phyloP scores from a whole-genome alignment of 257 asterid genomes.

The Oldenlandia corymbosa region DNA sequence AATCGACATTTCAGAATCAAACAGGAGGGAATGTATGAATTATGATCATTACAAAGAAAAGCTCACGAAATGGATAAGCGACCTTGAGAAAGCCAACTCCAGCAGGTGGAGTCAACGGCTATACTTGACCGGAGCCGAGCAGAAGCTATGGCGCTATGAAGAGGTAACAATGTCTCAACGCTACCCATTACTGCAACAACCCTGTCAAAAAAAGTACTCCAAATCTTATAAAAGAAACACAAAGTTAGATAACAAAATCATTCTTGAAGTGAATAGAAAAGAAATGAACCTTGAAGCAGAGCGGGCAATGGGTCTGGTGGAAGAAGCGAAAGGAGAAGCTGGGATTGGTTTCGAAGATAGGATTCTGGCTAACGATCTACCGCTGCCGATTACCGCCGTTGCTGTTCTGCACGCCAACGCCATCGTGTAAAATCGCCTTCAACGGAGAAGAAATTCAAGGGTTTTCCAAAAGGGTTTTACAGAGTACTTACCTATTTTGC shows the following conservation, averaged over 20 bases:
- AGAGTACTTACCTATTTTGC: background rate
- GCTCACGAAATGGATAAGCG: background rate
- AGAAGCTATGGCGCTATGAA: conserved; percentile 51
- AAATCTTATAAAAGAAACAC: background rate
- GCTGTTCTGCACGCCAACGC: conserved; percentile 43
- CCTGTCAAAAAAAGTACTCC: conserved; percentile 17
- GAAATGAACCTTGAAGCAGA: conserved; percentile 32
- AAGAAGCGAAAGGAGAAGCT: conserved; percentile 25
- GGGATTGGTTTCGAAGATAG: conserved; percentile 26
- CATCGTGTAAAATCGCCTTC: conserved; percentile 5
- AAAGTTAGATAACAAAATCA: background rate
- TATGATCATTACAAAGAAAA: background rate
- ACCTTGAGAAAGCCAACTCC: conserved; percentile 66
- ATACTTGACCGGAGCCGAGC: conserved; percentile 55
- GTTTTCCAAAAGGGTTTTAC: conserved; percentile 1
- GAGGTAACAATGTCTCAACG: conserved; percentile 49
- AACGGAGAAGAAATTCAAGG: background rate
- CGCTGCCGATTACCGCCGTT: conserved; percentile 13
- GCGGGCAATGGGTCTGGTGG: conserved; percentile 19
- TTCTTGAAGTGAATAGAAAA: background rate
- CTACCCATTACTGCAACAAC: conserved; percentile 34
- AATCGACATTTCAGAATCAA: background rate
- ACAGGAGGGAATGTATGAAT: background rate
- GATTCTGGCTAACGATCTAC: conserved; percentile 17
- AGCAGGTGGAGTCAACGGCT: conserved; percentile 42